These are phyloP conservation scores for Euphorbia neoarborescens DNA, from an alignment of 441 rosid genomes.

Conservation along the genomic window DNA sequence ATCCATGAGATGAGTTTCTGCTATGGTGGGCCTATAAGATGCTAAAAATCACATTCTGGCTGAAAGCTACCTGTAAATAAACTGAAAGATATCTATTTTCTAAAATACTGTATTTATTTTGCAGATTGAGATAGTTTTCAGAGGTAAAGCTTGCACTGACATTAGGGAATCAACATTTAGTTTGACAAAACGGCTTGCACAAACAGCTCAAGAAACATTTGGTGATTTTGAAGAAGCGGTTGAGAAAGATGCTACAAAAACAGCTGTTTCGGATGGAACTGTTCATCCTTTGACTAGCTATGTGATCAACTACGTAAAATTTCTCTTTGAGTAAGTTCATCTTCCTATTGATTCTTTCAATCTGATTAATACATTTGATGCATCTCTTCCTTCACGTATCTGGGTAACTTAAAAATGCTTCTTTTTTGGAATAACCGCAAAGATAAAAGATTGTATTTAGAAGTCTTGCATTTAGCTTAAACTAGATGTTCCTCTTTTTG, in stretches of 20 bases:
- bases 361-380: neutral
- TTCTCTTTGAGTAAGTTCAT: conserved; percentile 83
- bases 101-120: conserved; percentile 5
- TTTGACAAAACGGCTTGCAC: conserved; percentile 82
- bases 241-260: conserved; percentile 94
- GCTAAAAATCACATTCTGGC: neutral
- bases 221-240: conserved; percentile 98
- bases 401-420: neutral
- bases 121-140: conserved; percentile 75
- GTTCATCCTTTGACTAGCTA: conserved; percentile 97
- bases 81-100: neutral
- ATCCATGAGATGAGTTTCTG: neutral
- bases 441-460: neutral
- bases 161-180: conserved; percentile 75
- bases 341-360: neutral
- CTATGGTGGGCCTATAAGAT: neutral
- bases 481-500: neutral
- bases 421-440: neutral
- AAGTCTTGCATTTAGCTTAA: neutral
- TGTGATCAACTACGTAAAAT: conserved; percentile 92
- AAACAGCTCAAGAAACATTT: conserved; percentile 89
- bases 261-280: conserved; percentile 86
- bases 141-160: conserved; percentile 76
- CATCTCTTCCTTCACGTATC: neutral
- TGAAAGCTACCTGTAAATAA: neutral